These are phyloP conservation scores for Miscanthus sacchariflorus DNA, from an alignment of 202 grass and related monocot species.

Conservation along the genomic window DNA sequence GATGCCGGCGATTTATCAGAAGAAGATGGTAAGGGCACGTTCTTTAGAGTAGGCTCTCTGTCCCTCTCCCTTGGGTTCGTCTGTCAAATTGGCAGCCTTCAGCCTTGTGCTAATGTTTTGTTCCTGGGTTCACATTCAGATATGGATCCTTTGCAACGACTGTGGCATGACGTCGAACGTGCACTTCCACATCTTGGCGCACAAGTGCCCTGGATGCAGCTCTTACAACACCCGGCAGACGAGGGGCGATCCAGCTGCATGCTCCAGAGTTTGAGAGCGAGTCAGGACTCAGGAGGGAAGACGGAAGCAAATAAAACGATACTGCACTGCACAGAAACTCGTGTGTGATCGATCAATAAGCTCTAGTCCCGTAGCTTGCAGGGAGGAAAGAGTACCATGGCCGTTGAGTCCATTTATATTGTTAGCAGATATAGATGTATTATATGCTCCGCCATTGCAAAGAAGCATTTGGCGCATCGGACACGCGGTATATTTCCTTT, in stretches of 20 bases:
- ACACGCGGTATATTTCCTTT: too few relatives aligned
- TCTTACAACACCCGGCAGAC: conserved; percentile 88
- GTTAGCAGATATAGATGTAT: too few relatives aligned
- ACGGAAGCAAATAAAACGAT: too few relatives aligned
- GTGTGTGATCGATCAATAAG: too few relatives aligned
- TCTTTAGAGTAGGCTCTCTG: background rate
- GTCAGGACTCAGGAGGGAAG: background rate
- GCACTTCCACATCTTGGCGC: conserved; percentile 72
- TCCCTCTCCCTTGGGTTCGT: background rate
- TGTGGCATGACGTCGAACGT: conserved; percentile 67
- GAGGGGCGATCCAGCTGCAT: conserved; percentile 46
- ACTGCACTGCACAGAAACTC: too few relatives aligned
- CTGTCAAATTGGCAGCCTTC: background rate
- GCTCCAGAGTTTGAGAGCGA: conserved; percentile 40
- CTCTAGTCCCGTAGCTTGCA: too few relatives aligned
- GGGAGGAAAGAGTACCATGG: too few relatives aligned
- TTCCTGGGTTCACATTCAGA: conserved; percentile 24
- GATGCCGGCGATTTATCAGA: conserved; percentile 75
- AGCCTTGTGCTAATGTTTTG: background rate
- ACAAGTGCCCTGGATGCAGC: conserved; percentile 74
- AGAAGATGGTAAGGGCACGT: conserved; percentile 70
- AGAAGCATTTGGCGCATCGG: too few relatives aligned
- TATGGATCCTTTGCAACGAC: conserved; percentile 90
- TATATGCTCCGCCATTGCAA: too few relatives aligned
- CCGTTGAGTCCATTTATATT: too few relatives aligned